A percentile compares a stretch with the other conserved stretches of the same genome.
Conservation (phyloP, 306 rosid species). For the Dalbergia cultrata region DNA sequence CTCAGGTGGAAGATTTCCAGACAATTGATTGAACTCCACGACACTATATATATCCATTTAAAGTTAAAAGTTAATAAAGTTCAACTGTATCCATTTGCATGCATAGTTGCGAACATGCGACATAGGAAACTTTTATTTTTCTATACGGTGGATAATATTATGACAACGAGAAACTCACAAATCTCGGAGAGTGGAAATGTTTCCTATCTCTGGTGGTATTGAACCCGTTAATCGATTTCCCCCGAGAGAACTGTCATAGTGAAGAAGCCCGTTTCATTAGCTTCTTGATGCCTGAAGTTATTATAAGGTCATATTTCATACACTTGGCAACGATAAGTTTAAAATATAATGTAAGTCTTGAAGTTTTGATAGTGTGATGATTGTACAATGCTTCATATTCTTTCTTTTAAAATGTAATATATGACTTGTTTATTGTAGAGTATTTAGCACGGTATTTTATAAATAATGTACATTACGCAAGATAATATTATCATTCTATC, state of each 20-base stretch:
- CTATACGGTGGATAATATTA: neutral
- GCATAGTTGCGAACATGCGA: neutral
- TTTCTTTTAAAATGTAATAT: too few relatives aligned
- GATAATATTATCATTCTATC: too few relatives aligned
- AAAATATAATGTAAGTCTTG: too few relatives aligned
- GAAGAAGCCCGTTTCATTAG: conserved; percentile 11
- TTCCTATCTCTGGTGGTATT: conserved; percentile 73
- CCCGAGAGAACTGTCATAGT: conserved; percentile 56
- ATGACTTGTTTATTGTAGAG: too few relatives aligned
- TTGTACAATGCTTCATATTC: too few relatives aligned
- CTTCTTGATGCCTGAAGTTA: conserved; percentile 10
- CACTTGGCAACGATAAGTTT: too few relatives aligned
- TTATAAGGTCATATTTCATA: neutral
- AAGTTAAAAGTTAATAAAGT: conserved; percentile 23
- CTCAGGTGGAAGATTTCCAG: conserved; percentile 65
- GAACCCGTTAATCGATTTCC: conserved; percentile 74
- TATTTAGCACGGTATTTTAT: too few relatives aligned
- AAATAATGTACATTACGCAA: too few relatives aligned
- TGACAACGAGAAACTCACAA: conserved; percentile 71
- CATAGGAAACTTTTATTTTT: neutral
- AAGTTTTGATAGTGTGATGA: too few relatives aligned
- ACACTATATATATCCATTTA: conserved; percentile 51
- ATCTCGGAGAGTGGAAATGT: conserved; percentile 65
- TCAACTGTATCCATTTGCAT: neutral
- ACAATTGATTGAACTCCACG: conserved; percentile 67